Evolutionary conservation across 768 basidiomycete genomes (phyloP).

Genomic region (Lactifluus hygrophoroides): DNA sequence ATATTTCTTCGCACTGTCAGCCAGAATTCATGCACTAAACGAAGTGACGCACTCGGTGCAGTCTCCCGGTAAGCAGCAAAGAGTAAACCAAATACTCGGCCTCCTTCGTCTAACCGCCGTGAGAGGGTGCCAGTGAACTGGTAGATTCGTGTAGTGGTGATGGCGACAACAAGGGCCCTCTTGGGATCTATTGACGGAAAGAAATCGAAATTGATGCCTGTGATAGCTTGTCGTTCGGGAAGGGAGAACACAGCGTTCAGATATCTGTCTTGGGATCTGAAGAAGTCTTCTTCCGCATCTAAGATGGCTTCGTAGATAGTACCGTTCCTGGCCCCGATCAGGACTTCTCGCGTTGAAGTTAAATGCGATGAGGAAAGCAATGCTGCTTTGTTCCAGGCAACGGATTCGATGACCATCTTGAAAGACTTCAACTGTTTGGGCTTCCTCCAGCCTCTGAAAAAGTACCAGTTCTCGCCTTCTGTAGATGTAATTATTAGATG

Average conservation of each 20-base stretch:
- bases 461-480: slow-evolving; percentile 91
- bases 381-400: slow-evolving; percentile 82
- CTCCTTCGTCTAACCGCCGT: slow-evolving; percentile 62
- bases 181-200: slow-evolving; percentile 56
- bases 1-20: slow-evolving; percentile 55
- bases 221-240: slow-evolving; percentile 74
- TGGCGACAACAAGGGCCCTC: slow-evolving; percentile 64
- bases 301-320: slow-evolving; percentile 82
- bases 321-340: slow-evolving; percentile 82
- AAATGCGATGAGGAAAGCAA: slow-evolving; percentile 55
- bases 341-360: slow-evolving; percentile 73
- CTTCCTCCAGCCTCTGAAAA: slow-evolving; percentile 75
- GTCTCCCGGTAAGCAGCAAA: slow-evolving; percentile 69
- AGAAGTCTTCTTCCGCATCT: slow-evolving; percentile 86
- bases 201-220: slow-evolving; percentile 76
- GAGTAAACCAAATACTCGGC: slow-evolving; percentile 64
- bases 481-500: slow-evolving; percentile 82
- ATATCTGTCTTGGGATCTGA: slow-evolving; percentile 82
- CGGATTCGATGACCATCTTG: slow-evolving; percentile 81
- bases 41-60: slow-evolving; percentile 58
- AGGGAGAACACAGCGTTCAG: slow-evolving; percentile 65
- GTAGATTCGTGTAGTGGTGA: slow-evolving; percentile 83
- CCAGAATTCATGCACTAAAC: slow-evolving; percentile 10
- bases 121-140: slow-evolving; percentile 73
- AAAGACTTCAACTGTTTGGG: slow-evolving; percentile 70